phyloP scores from a whole-genome alignment of 2,329 filamentous ascomycete species.

The Neofusicoccum laricinum region DNA sequence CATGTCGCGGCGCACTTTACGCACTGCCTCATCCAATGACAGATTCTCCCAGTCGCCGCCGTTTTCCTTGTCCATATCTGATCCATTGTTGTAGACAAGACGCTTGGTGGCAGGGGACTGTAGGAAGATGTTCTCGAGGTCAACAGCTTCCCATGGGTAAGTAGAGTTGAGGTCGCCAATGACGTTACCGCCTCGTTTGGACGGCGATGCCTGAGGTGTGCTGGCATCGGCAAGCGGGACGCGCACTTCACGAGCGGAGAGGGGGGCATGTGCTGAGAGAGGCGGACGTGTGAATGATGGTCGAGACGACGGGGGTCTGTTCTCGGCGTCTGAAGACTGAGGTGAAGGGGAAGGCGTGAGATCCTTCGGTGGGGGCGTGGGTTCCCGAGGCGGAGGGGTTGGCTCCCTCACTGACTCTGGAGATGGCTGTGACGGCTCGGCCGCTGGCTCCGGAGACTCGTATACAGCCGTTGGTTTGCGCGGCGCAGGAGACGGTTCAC shows the following conservation, averaged over 20 bases:
- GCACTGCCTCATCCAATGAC: conserved; percentile 42
- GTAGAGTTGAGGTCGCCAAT: conserved; percentile 51
- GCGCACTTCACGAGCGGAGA: conserved; percentile 5
- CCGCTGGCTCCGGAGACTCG: background rate
- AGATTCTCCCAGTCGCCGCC: conserved; percentile 16
- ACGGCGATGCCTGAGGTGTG: conserved; percentile 36
- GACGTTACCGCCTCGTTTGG: conserved; percentile 43
- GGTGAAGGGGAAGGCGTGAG: conserved; percentile 63
- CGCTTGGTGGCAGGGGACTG: conserved; percentile 37
- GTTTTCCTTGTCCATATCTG: conserved; percentile 26
- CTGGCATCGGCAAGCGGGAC: conserved; percentile 40
- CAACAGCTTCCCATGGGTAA: conserved; percentile 67
- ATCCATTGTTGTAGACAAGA: background rate
- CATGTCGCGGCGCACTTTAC: conserved; percentile 57
- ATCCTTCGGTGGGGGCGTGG: conserved; percentile 10
- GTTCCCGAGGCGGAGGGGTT: background rate
- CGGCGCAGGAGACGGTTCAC: background rate
- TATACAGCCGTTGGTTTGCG: background rate
- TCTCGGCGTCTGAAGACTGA: conserved; percentile 77
- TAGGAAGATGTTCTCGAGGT: conserved; percentile 70
- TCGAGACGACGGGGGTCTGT: conserved; percentile 68
- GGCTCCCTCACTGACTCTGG: background rate
- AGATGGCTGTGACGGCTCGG: background rate
- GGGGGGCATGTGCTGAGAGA: conserved; percentile 12
- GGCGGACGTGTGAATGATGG: conserved; percentile 40